phyloP scores from a whole-genome alignment of 805 yeast species.

The Blastobotrys robertii region DNA sequence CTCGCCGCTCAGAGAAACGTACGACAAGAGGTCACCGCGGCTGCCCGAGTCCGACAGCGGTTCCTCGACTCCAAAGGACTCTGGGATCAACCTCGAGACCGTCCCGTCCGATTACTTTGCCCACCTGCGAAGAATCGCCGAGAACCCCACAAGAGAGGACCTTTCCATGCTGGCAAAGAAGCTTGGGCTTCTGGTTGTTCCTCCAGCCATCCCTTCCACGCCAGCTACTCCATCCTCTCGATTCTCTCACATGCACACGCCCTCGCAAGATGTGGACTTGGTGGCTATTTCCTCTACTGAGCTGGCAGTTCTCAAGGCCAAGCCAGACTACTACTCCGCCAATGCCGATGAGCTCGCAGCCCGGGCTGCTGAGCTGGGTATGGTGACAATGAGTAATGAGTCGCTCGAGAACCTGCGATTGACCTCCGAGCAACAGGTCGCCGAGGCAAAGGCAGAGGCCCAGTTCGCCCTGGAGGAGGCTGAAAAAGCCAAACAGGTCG shows the following conservation, averaged over 20 bases:
- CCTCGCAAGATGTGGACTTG: neutral
- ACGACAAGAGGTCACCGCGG: neutral
- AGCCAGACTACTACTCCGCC: slow-evolving; percentile 9
- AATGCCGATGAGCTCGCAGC: slow-evolving; percentile 6
- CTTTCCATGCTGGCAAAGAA: slow-evolving; percentile 19
- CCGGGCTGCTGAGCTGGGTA: slow-evolving; percentile 6
- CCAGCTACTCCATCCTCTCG: neutral
- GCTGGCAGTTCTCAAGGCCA: slow-evolving; percentile 10
- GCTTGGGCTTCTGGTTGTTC: slow-evolving; percentile 15
- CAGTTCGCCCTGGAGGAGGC: slow-evolving; percentile 3
- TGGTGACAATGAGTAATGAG: slow-evolving; percentile 13
- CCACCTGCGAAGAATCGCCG: slow-evolving; percentile 22
- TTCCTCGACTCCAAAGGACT: neutral
- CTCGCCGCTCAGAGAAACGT: too few relatives aligned
- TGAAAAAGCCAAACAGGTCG: neutral
- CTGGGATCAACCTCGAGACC: slow-evolving; percentile 16
- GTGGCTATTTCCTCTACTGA: slow-evolving; percentile 11
- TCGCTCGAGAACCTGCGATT: slow-evolving; percentile 8
- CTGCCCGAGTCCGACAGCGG: neutral
- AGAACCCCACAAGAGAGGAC: slow-evolving; percentile 24
- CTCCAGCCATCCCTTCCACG: slow-evolving; percentile 5
- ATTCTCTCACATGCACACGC: neutral
- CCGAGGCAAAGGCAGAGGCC: too few relatives aligned
- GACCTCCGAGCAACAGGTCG: too few relatives aligned
- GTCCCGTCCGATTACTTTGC: slow-evolving; percentile 26